Conservation (phyloP, 441 rosid species). For the Populus hybrid region DNA sequence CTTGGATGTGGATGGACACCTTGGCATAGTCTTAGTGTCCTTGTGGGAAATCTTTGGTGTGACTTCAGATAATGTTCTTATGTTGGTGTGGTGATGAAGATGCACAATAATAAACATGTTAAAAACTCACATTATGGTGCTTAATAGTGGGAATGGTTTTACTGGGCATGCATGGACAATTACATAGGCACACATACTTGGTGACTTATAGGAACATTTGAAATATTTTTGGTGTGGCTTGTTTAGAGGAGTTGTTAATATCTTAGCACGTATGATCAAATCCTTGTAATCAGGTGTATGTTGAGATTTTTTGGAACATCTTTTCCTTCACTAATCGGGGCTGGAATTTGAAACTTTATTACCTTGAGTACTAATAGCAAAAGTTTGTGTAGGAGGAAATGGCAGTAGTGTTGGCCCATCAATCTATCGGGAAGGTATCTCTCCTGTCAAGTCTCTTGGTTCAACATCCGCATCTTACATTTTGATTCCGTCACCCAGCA, state of each 20-base stretch:
- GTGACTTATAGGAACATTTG: neutral
- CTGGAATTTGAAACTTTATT: neutral
- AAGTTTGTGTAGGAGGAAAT: constrained; percentile 48
- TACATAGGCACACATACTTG: neutral
- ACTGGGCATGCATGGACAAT: neutral
- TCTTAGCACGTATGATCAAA: neutral
- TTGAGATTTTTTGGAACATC: neutral
- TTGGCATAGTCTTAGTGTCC: neutral
- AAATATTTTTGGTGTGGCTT: neutral
- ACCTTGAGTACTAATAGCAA: neutral
- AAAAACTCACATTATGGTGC: neutral
- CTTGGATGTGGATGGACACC: neutral
- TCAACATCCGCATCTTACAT: no score
- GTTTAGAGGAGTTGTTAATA: neutral
- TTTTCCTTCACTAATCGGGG: neutral
- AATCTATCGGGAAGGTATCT: no score
- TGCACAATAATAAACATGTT: neutral
- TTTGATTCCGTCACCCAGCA: no score
- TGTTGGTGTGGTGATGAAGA: neutral
- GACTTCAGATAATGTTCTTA: neutral
- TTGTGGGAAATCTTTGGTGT: neutral
- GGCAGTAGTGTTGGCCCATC: constrained; percentile 38
- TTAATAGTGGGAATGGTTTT: neutral
- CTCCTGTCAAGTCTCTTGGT: no score
- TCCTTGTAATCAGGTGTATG: neutral